Evolutionary conservation across 129 eudicot species (phyloP).

Genomic region (Chrysanthemum lavandulifolium): DNA sequence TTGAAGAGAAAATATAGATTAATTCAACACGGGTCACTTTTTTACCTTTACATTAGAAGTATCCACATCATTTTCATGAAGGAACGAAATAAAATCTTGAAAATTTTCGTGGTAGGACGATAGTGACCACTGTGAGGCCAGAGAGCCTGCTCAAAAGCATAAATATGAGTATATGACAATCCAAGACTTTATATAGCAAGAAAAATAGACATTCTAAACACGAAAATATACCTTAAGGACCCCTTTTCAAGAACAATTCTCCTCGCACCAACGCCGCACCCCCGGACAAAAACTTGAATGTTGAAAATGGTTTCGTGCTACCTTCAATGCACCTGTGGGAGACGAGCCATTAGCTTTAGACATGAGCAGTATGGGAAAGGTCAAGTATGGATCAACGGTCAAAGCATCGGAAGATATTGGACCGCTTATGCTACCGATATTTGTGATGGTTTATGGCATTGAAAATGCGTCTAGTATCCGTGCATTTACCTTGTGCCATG

Average conservation of each 20-base stretch:
- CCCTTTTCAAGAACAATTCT: constrained; percentile 77
- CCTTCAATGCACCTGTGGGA: constrained; percentile 60
- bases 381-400: constrained; percentile 90
- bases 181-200: background rate
- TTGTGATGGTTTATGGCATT: constrained; percentile 23
- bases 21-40: background rate
- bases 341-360: constrained; percentile 76
- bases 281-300: constrained; percentile 95
- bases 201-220: background rate
- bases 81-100: constrained; percentile 68
- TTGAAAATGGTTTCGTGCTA: constrained; percentile 79
- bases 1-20: background rate
- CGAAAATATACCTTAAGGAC: constrained; percentile 42
- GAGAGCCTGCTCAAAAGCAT: constrained; percentile 51
- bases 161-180: background rate
- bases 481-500: no score
- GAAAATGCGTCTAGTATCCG: no score
- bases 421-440: constrained; percentile 65
- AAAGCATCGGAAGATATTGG: constrained; percentile 95
- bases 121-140: constrained; percentile 99
- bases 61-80: constrained; percentile 68
- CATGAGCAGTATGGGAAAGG: constrained; percentile 99
- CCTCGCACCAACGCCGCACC: constrained; percentile 96
- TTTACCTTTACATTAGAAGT: constrained; percentile 68
- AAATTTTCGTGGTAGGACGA: constrained; percentile 84